phyloP scores from a whole-genome alignment of 257 asterid species.

The Salvia rosmarinus region DNA sequence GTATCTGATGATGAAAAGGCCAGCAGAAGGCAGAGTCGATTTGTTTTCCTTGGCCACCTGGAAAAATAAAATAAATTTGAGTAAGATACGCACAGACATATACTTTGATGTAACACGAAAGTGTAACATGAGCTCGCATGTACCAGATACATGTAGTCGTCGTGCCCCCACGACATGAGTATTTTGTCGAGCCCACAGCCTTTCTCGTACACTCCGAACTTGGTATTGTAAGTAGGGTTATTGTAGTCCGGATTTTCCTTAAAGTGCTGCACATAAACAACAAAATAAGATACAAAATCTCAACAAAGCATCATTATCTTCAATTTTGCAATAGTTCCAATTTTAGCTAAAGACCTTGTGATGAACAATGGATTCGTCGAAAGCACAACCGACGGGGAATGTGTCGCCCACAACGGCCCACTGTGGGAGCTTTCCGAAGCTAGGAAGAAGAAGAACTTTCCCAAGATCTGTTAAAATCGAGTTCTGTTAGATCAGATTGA shows the following conservation, averaged over 20 bases:
- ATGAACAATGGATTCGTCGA: conserved; percentile 72
- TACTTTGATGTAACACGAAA: neutral
- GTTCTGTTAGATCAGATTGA: neutral
- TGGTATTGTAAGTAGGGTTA: conserved; percentile 59
- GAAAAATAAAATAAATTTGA: neutral
- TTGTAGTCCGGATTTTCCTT: conserved; percentile 62
- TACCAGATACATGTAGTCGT: conserved; percentile 93
- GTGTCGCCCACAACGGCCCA: conserved; percentile 99
- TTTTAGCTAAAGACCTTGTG: conserved; percentile 50
- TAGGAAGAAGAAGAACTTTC: conserved; percentile 76
- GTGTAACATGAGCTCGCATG: neutral
- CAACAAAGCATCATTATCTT: neutral
- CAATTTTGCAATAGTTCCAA: neutral
- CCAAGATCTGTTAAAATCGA: conserved; percentile 63
- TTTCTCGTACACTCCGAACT: conserved; percentile 63
- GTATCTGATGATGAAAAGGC: conserved; percentile 73
- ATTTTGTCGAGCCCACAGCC: conserved; percentile 82
- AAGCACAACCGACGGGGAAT: conserved; percentile 88
- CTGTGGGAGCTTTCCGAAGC: conserved; percentile 85
- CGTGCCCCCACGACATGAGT: conserved; percentile 94
- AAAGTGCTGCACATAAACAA: conserved; percentile 53
- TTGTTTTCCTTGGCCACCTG: conserved; percentile 79
- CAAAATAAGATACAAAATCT: neutral
- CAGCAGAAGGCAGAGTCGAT: conserved; percentile 79
- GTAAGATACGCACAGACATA: neutral